Base-by-base conservation (phyloP, 139 green algal genomes). In the Monoraphidium neglectum region DNA sequence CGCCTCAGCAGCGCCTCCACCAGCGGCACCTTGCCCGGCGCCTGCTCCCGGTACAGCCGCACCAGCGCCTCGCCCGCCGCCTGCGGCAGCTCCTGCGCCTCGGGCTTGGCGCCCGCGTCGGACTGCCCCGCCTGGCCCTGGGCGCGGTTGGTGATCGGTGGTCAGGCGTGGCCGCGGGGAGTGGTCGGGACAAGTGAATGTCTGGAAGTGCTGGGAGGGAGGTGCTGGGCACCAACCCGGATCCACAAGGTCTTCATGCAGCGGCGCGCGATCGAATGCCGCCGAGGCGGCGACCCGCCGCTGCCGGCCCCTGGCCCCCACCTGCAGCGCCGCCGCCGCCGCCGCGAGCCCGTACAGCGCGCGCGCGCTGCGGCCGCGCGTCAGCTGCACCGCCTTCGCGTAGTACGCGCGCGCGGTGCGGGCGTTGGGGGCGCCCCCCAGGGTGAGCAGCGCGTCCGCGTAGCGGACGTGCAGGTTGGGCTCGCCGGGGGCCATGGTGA, bases 391-490 rank as follows among this genome's bases (percentile, higher is more conserved):
- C 3, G 90, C 90, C 64, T 88, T 89, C 49, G 83, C 70, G 83
- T 95, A 97, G 84, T 97, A 93, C 0, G 77, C 68, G 6, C 86
- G 82, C 0, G 93, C 93, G 8, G 86, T 73, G 1, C 73, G 62
- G 24, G 83, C 78, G 79, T 82, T 87, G 30, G 64, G 18, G 0
- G 75, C 6, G 8, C 83, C 84, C 1, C 92, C 91, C 1, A 94
- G 37, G 6, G 90, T 94, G 79, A 91, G 93, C 69, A 97, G 82
- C 30, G 89, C 67, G 76, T 97, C 93, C 8, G 89, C 93, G 37
- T 91, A 91, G 40, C 84, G 80, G 23, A 95, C 70, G 72, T 90
- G 77, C 38, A 83, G 83, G 26, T 73, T 69, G 26, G 87, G 72
- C 57, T 88, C 79, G 57, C 35, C 59, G 0, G 92, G 87, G 6